Conservation (phyloP, 73 alveolate species). For the Paramecium caudatum region DNA sequence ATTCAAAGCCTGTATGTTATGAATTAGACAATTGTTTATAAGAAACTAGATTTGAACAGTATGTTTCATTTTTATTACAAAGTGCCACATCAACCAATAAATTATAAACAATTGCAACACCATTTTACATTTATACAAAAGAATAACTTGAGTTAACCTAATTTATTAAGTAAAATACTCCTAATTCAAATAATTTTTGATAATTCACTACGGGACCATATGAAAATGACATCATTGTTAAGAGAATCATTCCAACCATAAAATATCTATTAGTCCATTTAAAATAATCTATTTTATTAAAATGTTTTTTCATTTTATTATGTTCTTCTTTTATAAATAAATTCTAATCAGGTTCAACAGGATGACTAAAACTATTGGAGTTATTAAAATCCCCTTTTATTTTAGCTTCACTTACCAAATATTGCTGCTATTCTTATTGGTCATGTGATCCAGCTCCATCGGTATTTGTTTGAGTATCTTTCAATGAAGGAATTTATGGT, state of each 20-base stretch:
- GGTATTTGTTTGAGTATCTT: too few relatives aligned
- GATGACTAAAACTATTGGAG: neutral
- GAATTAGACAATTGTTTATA: neutral
- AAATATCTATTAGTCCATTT: slow-evolving; percentile 50
- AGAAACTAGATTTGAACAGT: neutral
- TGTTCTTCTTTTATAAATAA: slow-evolving; percentile 4
- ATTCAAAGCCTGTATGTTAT: too few relatives aligned
- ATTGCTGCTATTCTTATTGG: too few relatives aligned
- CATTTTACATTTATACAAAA: neutral
- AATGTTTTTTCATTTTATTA: slow-evolving; percentile 17
- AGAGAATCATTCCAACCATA: slow-evolving; percentile 10
- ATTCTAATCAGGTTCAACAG: neutral
- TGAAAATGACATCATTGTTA: slow-evolving; percentile 1
- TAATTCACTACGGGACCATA: slow-evolving; percentile 16
- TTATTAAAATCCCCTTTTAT: slow-evolving; percentile 2
- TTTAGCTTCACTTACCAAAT: neutral
- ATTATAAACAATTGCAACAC: neutral
- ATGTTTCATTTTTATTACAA: neutral
- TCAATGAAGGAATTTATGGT: too few relatives aligned
- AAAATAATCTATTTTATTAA: neutral
- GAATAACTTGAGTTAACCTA: slow-evolving; percentile 25
- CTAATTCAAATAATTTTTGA: neutral
- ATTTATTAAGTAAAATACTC: neutral
- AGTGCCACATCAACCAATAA: neutral
- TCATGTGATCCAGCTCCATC: too few relatives aligned